Evolutionary conservation across 1,284 basidiomycete species (phyloP), one percentile per base, ranked within the genome.

Genomic region (Exobasidium rhododendri): DNA sequence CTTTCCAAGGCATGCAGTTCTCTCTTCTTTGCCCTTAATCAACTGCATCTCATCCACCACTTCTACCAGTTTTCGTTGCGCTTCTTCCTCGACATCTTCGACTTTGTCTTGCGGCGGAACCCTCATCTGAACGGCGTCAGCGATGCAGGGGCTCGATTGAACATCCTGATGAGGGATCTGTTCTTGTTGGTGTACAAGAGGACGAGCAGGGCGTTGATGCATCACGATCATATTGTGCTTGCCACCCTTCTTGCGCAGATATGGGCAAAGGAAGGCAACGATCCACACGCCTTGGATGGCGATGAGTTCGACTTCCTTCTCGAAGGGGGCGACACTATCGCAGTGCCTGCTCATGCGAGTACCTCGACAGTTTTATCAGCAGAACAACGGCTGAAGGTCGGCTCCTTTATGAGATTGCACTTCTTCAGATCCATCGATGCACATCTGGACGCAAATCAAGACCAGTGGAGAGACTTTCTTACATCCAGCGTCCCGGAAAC

Each of bases 11-110:
- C 94, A 1, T 97, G 94, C 84, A 96, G 93, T 77, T 88, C 92
- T 1, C 88, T 97, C 56, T 99, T 94, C 86, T 99, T 99, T 82
- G 89, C 96, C 59, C 84, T 99, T 66, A 94, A 97, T 77, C 94
- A 97, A 77, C 85, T 98, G 55, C 89, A 92, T 74, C 84, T 90
- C 57, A 87, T 97, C 82, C 92, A 96, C 77, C 94, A 97, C 82
- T 98, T 98, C 83, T 99, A 99, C 80, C 92, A 97, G 80, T 99
- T 98, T 84, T 97, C 94, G 0, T 85, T 99, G 56, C 88, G 86
- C 46, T 97, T 96, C 84, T 99, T 98, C 88, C 86, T 97, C 65
- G 93, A 97, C 79, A 94, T 98, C 73, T 98, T 99, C 81, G 92
- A 97, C 82, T 91, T 89, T 71, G 87, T 97, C 60, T 85, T 98